Conservation (phyloP, 441 rosid genomes). For the Populus trichocarpa region DNA sequence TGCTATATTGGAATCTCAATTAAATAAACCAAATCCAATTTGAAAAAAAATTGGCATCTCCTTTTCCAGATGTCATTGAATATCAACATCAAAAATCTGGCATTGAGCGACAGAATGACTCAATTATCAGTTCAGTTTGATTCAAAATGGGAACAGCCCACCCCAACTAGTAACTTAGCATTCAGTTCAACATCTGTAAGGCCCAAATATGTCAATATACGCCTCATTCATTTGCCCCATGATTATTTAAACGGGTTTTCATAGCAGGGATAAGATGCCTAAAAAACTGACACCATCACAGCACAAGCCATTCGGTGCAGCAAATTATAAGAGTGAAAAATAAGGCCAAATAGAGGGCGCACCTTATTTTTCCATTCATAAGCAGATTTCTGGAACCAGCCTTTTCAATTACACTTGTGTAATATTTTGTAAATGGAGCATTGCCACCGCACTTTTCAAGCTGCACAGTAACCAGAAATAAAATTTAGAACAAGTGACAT, state of each 20-base stretch:
- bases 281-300: background rate
- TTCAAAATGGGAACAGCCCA: background rate
- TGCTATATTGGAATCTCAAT: background rate
- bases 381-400: constrained; percentile 43
- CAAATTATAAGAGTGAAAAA: background rate
- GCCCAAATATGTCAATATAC: background rate
- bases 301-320: background rate
- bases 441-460: constrained; percentile 50
- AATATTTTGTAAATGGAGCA: constrained; percentile 66
- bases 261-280: background rate
- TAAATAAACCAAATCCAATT: constrained; percentile 2
- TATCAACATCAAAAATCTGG: background rate
- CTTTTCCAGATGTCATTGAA: background rate
- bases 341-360: background rate
- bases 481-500: background rate
- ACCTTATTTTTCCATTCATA: constrained; percentile 39
- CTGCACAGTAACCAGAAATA: constrained; percentile 37
- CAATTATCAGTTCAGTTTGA: background rate
- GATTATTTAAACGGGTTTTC: background rate
- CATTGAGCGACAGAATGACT: background rate
- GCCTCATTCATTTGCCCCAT: background rate
- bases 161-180: background rate
- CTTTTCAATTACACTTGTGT: constrained; percentile 56
- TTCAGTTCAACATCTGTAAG: background rate
- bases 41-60: background rate